These are phyloP conservation scores for Brassica rapa DNA, from an alignment of 345 rosid species.

Conservation along the genomic window DNA sequence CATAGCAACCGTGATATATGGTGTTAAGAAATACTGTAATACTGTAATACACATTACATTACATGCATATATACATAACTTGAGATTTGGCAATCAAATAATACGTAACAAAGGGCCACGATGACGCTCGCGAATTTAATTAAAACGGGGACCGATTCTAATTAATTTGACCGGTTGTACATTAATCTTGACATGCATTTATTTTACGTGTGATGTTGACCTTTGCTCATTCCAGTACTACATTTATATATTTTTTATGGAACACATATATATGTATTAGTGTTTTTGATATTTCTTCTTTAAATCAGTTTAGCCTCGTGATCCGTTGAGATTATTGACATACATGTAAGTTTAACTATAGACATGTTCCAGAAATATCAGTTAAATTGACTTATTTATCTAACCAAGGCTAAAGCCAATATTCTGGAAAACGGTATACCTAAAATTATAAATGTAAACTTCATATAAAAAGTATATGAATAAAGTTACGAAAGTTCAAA, in stretches of 20 bases:
- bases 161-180: conserved; percentile 35
- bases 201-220: conserved; percentile 40
- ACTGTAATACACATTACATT: not conserved
- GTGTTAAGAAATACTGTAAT: not conserved
- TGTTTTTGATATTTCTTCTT: conserved; percentile 21
- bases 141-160: conserved; percentile 37
- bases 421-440: not conserved
- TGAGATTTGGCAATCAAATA: conserved; percentile 9
- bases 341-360: not conserved
- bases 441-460: not conserved
- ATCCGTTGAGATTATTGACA: conserved; percentile 17
- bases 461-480: not conserved
- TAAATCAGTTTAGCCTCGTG: conserved; percentile 9
- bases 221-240: conserved; percentile 27
- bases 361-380: not conserved
- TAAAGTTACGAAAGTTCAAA: not conserved
- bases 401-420: not conserved
- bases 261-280: conserved; percentile 22
- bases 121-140: conserved; percentile 27
- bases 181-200: conserved; percentile 38
- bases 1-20: not conserved
- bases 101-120: conserved; percentile 30
- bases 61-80: not conserved
- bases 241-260: conserved; percentile 36
- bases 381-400: not conserved